These are phyloP conservation scores for Phylloporus sp. DNA, from an alignment of 768 basidiomycete species.

Conservation along the genomic window DNA sequence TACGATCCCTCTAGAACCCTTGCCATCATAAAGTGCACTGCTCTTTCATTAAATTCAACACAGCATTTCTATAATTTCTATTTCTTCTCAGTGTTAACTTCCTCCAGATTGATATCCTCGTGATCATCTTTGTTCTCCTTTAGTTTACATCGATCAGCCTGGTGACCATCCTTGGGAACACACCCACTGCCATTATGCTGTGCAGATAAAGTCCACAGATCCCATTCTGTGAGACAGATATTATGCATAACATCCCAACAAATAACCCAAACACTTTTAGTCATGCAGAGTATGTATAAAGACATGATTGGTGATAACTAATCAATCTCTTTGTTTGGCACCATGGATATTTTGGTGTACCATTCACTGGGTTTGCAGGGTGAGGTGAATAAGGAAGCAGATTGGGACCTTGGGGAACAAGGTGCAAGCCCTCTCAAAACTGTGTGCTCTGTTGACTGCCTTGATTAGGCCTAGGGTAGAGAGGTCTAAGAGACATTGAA, in stretches of 20 bases:
- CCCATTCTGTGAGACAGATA: constrained; percentile 63
- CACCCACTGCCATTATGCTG: constrained; percentile 3
- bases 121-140: constrained; percentile 14
- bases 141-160: constrained; percentile 3
- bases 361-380: constrained; percentile 34
- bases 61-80: constrained; percentile 81
- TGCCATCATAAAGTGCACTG: constrained; percentile 75
- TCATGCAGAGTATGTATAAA: constrained; percentile 72
- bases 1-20: constrained; percentile 51
- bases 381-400: constrained; percentile 25
- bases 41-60: constrained; percentile 68
- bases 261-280: constrained; percentile 72
- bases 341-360: constrained; percentile 68
- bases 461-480: constrained; percentile 57
- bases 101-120: constrained; percentile 2
- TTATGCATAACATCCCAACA: constrained; percentile 73
- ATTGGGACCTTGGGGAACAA: constrained; percentile 40
- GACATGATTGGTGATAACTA: constrained; percentile 77
- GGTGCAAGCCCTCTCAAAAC: constrained; percentile 63
- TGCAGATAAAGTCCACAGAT: constrained; percentile 36
- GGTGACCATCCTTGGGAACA: constrained; percentile 7
- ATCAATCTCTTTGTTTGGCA: constrained; percentile 66
- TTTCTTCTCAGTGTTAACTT: constrained; percentile 27
- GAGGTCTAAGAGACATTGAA: constrained; percentile 64
- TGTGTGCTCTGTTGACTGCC: constrained; percentile 59